A percentile compares a stretch with the other conserved stretches of the same genome.
phyloP scores from a whole-genome alignment of 163 green algal species.

The Prototheca wickerhamii region DNA sequence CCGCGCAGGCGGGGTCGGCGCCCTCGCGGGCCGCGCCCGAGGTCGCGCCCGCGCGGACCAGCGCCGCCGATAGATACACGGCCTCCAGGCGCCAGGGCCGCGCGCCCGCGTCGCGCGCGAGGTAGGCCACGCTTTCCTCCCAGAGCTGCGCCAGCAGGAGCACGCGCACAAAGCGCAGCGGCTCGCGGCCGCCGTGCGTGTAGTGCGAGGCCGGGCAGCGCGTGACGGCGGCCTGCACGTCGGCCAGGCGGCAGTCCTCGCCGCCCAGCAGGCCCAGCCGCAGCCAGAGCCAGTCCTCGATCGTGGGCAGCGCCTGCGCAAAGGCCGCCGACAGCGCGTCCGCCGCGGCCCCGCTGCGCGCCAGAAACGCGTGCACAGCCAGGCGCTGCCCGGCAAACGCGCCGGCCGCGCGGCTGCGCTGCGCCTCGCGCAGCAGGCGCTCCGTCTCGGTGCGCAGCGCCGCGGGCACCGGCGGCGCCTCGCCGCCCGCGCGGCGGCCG shows the following conservation, averaged over 20 bases:
- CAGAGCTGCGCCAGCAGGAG: conserved; percentile 71
- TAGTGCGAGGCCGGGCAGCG: conserved; percentile 69
- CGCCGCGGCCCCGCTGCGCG: conserved; percentile 19
- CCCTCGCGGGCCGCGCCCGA: not conserved
- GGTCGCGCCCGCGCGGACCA: conserved; percentile 11
- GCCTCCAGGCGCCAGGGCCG: conserved; percentile 56
- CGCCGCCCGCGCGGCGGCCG: not conserved
- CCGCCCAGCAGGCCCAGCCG: conserved; percentile 44
- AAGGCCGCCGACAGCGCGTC: conserved; percentile 14
- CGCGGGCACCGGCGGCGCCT: not conserved
- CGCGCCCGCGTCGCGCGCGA: conserved; percentile 41
- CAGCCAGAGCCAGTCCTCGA: conserved; percentile 86
- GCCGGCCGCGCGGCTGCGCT: not conserved
- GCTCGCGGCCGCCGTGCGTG: conserved; percentile 54
- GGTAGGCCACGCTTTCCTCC: conserved; percentile 20
- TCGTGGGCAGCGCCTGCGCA: conserved; percentile 56
- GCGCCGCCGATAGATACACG: conserved; percentile 59
- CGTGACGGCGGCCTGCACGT: conserved; percentile 64
- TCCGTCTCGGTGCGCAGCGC: conserved; percentile 49
- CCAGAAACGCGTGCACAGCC: conserved; percentile 45
- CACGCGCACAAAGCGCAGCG: conserved; percentile 67
- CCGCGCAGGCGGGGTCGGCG: not conserved
- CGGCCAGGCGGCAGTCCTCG: conserved; percentile 37
- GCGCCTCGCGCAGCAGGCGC: conserved; percentile 42
- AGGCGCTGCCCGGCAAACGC: conserved; percentile 27